Base-by-base conservation (phyloP, 768 basidiomycete species). In the Phlebiopsis gigantea region DNA sequence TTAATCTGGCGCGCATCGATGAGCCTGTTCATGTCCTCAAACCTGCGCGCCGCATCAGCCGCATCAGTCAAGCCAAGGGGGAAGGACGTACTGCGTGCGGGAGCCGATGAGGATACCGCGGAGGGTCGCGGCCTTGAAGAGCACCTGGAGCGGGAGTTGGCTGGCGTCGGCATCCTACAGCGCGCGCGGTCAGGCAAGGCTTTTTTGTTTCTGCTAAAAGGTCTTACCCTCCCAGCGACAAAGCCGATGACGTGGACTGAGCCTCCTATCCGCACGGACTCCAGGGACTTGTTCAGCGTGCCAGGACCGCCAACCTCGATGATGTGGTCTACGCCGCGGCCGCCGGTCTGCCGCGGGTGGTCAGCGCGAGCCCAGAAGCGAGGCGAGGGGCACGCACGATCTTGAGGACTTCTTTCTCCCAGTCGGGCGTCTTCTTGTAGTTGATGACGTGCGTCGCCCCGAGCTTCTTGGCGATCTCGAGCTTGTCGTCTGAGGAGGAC, bases 401-500 rank as follows among this genome's bases (percentile, higher is more conserved):
- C 54, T 69, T 67, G 22, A 72, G 56, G 1, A 77, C 79, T 59
- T 82, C 76, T 24, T 78, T 65, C 30, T 83, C 80, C 85, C 85
- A 87, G 41, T 83, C 67, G 0, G 79, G 77, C 1, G 69, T 73
- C 56, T 68, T 77, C 55, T 73, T 78, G 66, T 87, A 87, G 71
- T 87, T 84, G 69, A 88, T 82, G 14, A 79, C 61, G 52, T 82
- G 71, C 14, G 76, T 72, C 12, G 73, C 76, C 21, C 84, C 82
- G 14, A 83, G 75, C 45, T 74, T 73, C 31, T 71, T 67, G 2
- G 76, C 82, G 21, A 77, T 57, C 57, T 77, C 72, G 17, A 85
- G 72, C 61, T 88, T 88, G 30, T 78, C 76, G 59, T 86, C 82
- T 0, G 82, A 82, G 1, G 83, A 85, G 0, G 84, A 86, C 0